A percentile compares a stretch with the other conserved stretches of the same genome.
Evolutionary conservation across 495 filamentous ascomycete genomes (phyloP).

Genomic region (Ascobolus immersus): DNA sequence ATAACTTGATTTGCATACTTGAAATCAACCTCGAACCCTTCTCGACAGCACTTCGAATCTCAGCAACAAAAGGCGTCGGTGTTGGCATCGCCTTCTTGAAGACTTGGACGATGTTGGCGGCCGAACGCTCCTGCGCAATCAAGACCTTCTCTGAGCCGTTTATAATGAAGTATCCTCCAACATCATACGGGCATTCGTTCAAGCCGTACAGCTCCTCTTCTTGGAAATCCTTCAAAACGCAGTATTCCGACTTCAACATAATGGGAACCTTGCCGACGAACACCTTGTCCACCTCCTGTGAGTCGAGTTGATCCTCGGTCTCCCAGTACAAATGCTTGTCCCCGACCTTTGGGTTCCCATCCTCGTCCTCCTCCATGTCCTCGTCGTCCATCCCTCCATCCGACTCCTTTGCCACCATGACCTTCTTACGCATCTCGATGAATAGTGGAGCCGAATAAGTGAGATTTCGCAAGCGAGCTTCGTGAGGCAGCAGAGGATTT

Average conservation of each 20-base stretch:
- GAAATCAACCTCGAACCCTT: conserved; percentile 87
- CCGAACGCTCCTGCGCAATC: conserved; percentile 90
- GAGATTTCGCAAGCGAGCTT: conserved; percentile 77
- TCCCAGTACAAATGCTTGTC: conserved; percentile 21
- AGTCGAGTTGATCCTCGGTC: conserved; percentile 16
- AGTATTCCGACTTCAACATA: conserved; percentile 91
- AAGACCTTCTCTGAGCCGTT: conserved; percentile 99
- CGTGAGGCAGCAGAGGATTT: conserved; percentile 58
- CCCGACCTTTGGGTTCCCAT: conserved; percentile 17
- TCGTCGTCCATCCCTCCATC: conserved; percentile 34
- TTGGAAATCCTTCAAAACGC: conserved; percentile 52
- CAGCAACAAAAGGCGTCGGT: conserved; percentile 71
- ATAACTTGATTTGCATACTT: conserved; percentile 65
- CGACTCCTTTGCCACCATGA: conserved; percentile 57
- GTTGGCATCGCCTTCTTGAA: conserved; percentile 86
- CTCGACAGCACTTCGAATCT: conserved; percentile 88
- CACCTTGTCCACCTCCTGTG: conserved; percentile 27
- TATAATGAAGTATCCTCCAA: conserved; percentile 95
- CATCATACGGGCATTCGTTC: conserved; percentile 93
- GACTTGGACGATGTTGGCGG: conserved; percentile 93
- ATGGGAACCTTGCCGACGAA: conserved; percentile 88
- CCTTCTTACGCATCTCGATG: conserved; percentile 52
- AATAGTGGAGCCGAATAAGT: conserved; percentile 86
- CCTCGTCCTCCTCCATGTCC: conserved; percentile 33
- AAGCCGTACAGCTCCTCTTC: conserved; percentile 61